These are phyloP conservation scores for Penicillium turbatum DNA, from an alignment of 495 filamentous ascomycete species.

Conservation along the genomic window DNA sequence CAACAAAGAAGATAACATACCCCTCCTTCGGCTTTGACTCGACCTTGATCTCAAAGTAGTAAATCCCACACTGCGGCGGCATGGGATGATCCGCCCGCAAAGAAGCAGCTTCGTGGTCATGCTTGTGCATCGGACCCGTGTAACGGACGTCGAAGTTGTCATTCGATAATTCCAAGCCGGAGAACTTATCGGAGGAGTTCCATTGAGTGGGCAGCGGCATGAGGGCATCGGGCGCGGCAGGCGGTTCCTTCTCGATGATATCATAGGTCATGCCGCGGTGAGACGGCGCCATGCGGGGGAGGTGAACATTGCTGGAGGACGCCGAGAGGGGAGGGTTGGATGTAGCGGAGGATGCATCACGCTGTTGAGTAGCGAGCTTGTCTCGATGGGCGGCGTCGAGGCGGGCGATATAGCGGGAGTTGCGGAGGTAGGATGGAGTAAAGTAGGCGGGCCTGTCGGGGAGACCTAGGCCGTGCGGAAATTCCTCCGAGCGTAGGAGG, in stretches of 20 bases:
- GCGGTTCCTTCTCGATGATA: conserved; percentile 72
- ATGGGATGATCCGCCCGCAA: conserved; percentile 85
- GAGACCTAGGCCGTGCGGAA: conserved; percentile 26
- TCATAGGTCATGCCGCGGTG: conserved; percentile 84
- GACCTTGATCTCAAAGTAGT: conserved; percentile 95
- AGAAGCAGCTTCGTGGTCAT: conserved; percentile 79
- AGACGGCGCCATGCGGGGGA: conserved; percentile 63
- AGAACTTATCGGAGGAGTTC: conserved; percentile 72
- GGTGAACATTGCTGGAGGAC: conserved; percentile 58
- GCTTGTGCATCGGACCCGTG: conserved; percentile 53
- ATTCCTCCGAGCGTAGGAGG: conserved; percentile 37
- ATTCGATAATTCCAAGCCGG: conserved; percentile 65
- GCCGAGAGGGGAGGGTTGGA: conserved; percentile 53
- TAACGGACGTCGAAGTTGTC: conserved; percentile 81
- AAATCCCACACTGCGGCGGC: conserved; percentile 88
- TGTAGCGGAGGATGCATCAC: conserved; percentile 34
- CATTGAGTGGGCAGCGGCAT: conserved; percentile 75
- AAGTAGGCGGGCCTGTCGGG: conserved; percentile 52
- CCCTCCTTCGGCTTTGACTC: conserved; percentile 80
- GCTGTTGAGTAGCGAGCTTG: conserved; percentile 52
- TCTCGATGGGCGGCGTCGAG: conserved; percentile 65
- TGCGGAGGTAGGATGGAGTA: conserved; percentile 73
- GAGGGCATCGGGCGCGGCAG: conserved; percentile 51
- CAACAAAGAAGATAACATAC: conserved; percentile 47
- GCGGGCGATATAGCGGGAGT: conserved; percentile 70